Conservation (phyloP, 139 green algal genomes). For the Volvox africanus region DNA sequence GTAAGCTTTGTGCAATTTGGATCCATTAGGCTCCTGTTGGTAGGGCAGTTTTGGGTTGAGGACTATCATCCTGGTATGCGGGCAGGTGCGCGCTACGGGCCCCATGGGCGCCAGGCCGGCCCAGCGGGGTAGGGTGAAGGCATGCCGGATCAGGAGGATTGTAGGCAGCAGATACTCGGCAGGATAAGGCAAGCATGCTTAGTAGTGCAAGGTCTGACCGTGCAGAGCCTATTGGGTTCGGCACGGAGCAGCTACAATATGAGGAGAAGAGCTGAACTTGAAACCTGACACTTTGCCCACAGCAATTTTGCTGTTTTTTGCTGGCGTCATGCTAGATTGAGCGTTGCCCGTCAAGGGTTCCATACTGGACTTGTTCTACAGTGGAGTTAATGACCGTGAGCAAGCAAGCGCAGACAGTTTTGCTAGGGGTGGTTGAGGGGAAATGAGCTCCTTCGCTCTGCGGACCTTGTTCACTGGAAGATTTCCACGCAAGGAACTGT, state of each 20-base stretch:
- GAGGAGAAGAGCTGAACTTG: too few species aligned
- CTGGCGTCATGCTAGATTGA: not conserved
- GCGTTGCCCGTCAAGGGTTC: not conserved
- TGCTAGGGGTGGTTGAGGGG: too few species aligned
- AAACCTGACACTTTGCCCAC: too few species aligned
- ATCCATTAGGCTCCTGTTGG: not conserved
- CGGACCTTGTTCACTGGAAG: too few species aligned
- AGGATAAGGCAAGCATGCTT: not conserved
- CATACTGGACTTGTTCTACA: too few species aligned
- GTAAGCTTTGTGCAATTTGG: conserved; percentile 24
- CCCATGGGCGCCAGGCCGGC: conserved; percentile 3
- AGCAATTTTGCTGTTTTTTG: not conserved
- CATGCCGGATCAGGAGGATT: not conserved
- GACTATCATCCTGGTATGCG: too few species aligned
- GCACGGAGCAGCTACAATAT: not conserved
- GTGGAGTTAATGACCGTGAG: too few species aligned
- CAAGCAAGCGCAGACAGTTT: too few species aligned
- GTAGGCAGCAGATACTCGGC: not conserved
- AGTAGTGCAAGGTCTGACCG: not conserved
- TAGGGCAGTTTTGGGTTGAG: not conserved
- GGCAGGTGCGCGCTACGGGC: too few species aligned
- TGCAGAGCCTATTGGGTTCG: not conserved
- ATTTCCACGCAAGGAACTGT: too few species aligned
- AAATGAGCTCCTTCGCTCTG: too few species aligned
- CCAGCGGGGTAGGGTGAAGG: not conserved